Percentiles rank a stretch among this genome's conserved stretches.
Evolutionary conservation across 306 rosid species (phyloP).

Genomic region (Rosa multiflora): DNA sequence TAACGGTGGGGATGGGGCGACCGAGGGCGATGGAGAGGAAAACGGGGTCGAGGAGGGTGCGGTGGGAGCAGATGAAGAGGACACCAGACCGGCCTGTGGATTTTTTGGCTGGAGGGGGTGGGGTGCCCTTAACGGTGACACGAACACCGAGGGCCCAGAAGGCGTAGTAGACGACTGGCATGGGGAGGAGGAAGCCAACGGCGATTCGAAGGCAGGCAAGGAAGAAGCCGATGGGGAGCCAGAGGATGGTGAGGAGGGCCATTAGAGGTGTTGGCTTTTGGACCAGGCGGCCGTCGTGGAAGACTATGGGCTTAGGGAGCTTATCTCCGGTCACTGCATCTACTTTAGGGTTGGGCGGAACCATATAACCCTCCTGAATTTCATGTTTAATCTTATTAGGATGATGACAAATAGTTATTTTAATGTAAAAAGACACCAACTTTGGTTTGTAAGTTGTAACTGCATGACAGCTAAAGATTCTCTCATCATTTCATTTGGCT

Average conservation of each 20-base stretch:
- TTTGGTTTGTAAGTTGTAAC: too few species aligned
- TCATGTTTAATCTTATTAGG: neutral
- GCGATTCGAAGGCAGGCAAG: slow-evolving; percentile 68
- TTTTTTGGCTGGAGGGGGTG: slow-evolving; percentile 51
- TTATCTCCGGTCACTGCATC: slow-evolving; percentile 49
- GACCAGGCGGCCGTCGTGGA: slow-evolving; percentile 82
- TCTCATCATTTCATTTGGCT: too few species aligned
- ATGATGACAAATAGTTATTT: neutral
- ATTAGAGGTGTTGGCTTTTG: slow-evolving; percentile 66
- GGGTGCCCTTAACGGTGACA: slow-evolving; percentile 59
- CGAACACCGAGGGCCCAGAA: slow-evolving; percentile 76
- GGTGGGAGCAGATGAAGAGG: slow-evolving; percentile 77
- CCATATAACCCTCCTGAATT: slow-evolving; percentile 66
- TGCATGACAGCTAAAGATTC: too few species aligned
- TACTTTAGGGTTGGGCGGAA: slow-evolving; percentile 39
- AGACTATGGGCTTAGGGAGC: slow-evolving; percentile 78
- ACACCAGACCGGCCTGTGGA: slow-evolving; percentile 41
- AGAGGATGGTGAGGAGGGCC: slow-evolving; percentile 55
- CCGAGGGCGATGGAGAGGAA: slow-evolving; percentile 76
- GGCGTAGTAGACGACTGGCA: slow-evolving; percentile 65
- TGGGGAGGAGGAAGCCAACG: slow-evolving; percentile 73
- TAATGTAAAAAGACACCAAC: too few species aligned
- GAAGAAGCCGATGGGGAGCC: slow-evolving; percentile 72
- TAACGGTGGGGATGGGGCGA: slow-evolving; percentile 74
- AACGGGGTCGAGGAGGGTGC: slow-evolving; percentile 76